phyloP scores from a whole-genome alignment of 768 basidiomycete species.

The Lactarius hengduanensis region DNA sequence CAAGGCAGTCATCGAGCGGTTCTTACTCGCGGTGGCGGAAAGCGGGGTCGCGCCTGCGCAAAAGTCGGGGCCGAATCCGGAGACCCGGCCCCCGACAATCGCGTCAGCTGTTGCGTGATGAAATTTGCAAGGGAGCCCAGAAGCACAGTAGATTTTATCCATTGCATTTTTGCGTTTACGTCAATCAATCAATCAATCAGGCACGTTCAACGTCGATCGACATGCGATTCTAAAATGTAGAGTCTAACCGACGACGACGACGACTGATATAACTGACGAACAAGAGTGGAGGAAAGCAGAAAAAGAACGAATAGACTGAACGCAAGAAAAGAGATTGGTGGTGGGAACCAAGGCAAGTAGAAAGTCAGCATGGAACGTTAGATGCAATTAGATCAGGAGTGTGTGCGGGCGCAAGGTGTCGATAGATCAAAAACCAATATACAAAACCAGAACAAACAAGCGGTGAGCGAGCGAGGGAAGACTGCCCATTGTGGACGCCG shows the following conservation, averaged over 20 bases:
- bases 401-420: background rate
- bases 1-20: constrained; percentile 73
- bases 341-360: background rate
- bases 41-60: constrained; percentile 10
- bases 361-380: background rate
- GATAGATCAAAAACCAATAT: background rate
- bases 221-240: too few relatives aligned
- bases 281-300: background rate
- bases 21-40: constrained; percentile 56
- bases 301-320: background rate
- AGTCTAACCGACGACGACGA: too few relatives aligned
- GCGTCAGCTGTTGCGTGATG: background rate
- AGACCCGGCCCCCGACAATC: background rate
- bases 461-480: background rate
- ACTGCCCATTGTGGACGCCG: background rate
- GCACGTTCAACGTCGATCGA: background rate
- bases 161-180: background rate
- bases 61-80: background rate
- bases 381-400: background rate
- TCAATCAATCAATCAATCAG: background rate
- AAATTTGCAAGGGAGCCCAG: background rate
- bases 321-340: background rate
- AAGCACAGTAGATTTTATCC: background rate
- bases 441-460: background rate
- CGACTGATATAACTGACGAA: background rate